Evolutionary conservation across 2,329 filamentous ascomycete species (phyloP), one percentile per base, ranked within the genome.

Genomic region (Talaromyces atroroseus): DNA sequence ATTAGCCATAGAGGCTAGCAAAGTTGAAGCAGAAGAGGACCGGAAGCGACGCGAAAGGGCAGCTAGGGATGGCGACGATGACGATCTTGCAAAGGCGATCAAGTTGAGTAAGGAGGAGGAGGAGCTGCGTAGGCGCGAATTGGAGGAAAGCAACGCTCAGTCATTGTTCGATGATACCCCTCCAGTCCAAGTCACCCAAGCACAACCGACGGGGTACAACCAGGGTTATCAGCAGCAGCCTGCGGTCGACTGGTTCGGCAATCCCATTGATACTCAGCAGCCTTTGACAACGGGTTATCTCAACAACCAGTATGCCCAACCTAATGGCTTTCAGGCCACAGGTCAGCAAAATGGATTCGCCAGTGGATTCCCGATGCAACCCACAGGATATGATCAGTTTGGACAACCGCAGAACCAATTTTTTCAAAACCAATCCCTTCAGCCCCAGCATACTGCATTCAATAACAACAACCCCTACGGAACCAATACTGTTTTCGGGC

Each of bases 141-240:
- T 96, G 54, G 92, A 96, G 70, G 87, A 92, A 59, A 87, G 80
- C 71, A 96, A 95, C 67, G 86, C 89, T 20, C 81, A 87, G 49
- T 85, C 90, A 20, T 80, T 99, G n/a, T 97, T 99, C 66, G 92
- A 95, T 65, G 89, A 95, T 64, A 78, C 81, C 24, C 80, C n/a
- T n/a, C n/a, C 85, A 5, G 73, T 79, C 23, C 83, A 86, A 66
- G 71, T 78, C 3, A 76, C 83, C 54, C 87, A 90, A 65, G 82
- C 88, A 36, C 90, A 92, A 74, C 84, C 83, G 42, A 97, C 92
- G 14, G 92, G 91, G 36, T 91, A 90, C 77, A 97, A 96, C 73
- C 92, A 96, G 75, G 92, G 92, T 48, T 99, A 99, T 68, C 92
- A 97, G 76, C 94, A 99, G 75, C 92, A 96, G 69, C 88, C 88